phyloP scores from a whole-genome alignment of 2,329 filamentous ascomycete species.

The Trichoderma afroharzianum region DNA sequence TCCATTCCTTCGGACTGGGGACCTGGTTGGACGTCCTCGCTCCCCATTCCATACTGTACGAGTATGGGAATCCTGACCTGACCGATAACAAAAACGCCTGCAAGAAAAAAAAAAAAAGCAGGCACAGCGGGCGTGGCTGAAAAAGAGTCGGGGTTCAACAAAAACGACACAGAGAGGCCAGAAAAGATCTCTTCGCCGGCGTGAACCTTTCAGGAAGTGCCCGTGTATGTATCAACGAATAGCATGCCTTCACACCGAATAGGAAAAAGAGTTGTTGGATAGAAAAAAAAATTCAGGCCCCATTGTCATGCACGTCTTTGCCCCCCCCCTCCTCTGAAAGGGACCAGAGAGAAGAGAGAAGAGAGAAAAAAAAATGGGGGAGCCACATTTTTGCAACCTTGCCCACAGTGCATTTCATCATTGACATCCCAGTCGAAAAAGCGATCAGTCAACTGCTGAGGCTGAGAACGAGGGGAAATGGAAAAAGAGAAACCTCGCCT shows the following conservation, averaged over 20 bases:
- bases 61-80: not conserved
- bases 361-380: not conserved
- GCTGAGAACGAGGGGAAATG: not conserved
- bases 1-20: not conserved
- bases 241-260: not conserved
- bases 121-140: not conserved
- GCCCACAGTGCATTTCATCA: slow-evolving; percentile 9
- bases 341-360: not conserved
- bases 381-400: not conserved
- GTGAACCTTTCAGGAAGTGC: not conserved
- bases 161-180: not conserved
- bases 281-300: not conserved
- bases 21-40: not conserved
- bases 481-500: not conserved
- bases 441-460: slow-evolving; percentile 15
- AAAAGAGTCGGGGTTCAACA: not conserved
- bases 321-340: not conserved
- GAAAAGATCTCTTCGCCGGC: not conserved
- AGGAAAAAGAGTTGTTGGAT: not conserved
- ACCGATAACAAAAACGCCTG: not conserved
- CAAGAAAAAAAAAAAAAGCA: not conserved
- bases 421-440: not conserved
- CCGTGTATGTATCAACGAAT: not conserved
- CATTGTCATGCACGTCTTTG: slow-evolving; percentile 16
- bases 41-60: not conserved